These are phyloP conservation scores for Mycena epipterygia DNA, from an alignment of 768 basidiomycete genomes.

Conservation along the genomic window DNA sequence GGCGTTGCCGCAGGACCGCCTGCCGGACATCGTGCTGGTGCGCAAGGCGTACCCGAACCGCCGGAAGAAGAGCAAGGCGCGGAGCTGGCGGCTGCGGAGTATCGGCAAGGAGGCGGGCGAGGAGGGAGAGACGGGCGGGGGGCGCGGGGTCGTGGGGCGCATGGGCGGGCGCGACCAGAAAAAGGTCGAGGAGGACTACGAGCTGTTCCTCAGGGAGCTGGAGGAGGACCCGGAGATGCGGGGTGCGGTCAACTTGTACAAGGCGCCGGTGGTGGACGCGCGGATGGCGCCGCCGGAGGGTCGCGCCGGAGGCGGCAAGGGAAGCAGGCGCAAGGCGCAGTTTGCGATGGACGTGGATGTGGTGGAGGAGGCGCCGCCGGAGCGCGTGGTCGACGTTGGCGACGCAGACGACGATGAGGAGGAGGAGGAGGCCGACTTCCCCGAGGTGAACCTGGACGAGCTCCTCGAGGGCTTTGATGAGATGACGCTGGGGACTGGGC, in stretches of 20 bases:
- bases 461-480: conserved; percentile 93
- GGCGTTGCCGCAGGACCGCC: conserved; percentile 68
- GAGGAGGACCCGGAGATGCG: conserved; percentile 97
- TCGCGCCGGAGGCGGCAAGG: conserved; percentile 52
- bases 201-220: conserved; percentile 92
- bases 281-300: conserved; percentile 63
- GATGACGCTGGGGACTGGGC: conserved; percentile 77
- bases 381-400: conserved; percentile 38
- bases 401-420: conserved; percentile 55
- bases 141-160: conserved; percentile 89
- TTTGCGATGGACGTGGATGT: conserved; percentile 81
- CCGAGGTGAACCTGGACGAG: conserved; percentile 87
- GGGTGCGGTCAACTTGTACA: conserved; percentile 89
- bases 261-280: conserved; percentile 61
- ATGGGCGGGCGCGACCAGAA: conserved; percentile 91
- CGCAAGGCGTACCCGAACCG: conserved; percentile 97
- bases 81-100: conserved; percentile 90
- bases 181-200: conserved; percentile 98
- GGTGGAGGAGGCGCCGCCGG: conserved; percentile 42
- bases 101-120: conserved; percentile 95
- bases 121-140: conserved; percentile 82
- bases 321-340: conserved; percentile 52
- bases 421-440: conserved; percentile 89
- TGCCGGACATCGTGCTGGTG: conserved; percentile 94
- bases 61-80: conserved; percentile 88